Conservation (phyloP, 257 asterid species). For the Craterostigma plantagineum region DNA sequence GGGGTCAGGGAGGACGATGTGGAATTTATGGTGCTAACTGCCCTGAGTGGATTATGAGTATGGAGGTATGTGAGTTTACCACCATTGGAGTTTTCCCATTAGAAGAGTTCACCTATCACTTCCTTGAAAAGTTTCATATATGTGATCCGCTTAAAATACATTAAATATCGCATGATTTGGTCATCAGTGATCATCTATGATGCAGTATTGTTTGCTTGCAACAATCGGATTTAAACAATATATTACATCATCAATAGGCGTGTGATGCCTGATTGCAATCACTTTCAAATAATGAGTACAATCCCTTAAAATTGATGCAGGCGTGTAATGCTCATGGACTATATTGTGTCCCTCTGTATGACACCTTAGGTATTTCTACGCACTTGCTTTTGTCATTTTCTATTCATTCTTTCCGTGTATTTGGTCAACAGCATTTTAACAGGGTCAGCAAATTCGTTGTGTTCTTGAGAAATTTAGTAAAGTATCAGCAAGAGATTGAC, state of each 20-base stretch:
- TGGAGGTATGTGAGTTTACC: conserved; percentile 41
- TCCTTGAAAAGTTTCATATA: no score
- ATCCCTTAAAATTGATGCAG: conserved; percentile 27
- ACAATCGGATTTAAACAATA: no score
- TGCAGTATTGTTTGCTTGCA: no score
- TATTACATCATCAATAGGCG: no score
- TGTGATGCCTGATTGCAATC: no score
- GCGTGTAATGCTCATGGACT: conserved; percentile 98
- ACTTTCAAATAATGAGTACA: neutral
- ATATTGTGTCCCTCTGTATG: conserved; percentile 77
- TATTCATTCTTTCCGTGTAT: conserved; percentile 6
- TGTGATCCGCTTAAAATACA: no score
- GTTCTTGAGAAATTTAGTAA: conserved; percentile 8
- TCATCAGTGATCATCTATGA: no score
- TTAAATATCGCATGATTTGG: no score
- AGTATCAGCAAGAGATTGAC: conserved; percentile 5
- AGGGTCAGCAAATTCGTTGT: neutral
- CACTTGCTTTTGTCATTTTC: neutral
- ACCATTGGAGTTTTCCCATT: no score
- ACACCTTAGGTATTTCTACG: conserved; percentile 61
- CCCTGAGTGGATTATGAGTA: conserved; percentile 90
- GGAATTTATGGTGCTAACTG: conserved; percentile 91
- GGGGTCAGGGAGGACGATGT: conserved; percentile 66
- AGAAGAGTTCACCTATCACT: no score
- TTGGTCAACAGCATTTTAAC: neutral